Evolutionary conservation across 2,329 filamentous ascomycete genomes (phyloP).

Genomic region (Aspergillus pseudonomiae): DNA sequence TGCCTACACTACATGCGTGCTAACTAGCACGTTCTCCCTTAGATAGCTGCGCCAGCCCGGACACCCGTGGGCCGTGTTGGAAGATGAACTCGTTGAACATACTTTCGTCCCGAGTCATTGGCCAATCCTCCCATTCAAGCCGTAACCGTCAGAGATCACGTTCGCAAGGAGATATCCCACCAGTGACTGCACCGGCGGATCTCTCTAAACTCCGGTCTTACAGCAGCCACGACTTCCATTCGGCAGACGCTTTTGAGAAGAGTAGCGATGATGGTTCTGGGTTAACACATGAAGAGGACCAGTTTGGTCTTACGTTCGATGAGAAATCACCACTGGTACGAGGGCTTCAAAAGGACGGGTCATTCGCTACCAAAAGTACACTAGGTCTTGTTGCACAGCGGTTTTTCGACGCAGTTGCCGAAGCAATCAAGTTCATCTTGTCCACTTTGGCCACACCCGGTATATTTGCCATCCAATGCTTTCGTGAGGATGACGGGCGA

Average conservation of each 20-base stretch:
- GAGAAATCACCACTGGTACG: slow-evolving; percentile 73
- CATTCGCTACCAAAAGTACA: slow-evolving; percentile 40
- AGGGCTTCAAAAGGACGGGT: slow-evolving; percentile 41
- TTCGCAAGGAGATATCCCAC: slow-evolving; percentile 53
- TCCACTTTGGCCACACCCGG: slow-evolving; percentile 78
- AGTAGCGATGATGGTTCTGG: slow-evolving; percentile 28
- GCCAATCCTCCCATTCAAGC: slow-evolving; percentile 56
- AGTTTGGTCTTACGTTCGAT: slow-evolving; percentile 44
- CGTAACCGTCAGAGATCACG: slow-evolving; percentile 56
- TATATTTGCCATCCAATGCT: slow-evolving; percentile 78
- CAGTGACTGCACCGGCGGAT: slow-evolving; percentile 34
- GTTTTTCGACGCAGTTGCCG: slow-evolving; percentile 71
- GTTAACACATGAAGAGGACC: slow-evolving; percentile 31
- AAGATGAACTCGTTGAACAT: slow-evolving; percentile 98
- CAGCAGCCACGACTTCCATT: slow-evolving; percentile 44
- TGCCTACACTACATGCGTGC: slow-evolving; percentile 6
- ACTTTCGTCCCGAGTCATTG: slow-evolving; percentile 79
- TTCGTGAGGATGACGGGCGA: slow-evolving; percentile 77
- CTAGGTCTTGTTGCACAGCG: slow-evolving; percentile 64
- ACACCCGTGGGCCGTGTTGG: slow-evolving; percentile 53
- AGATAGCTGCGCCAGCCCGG: slow-evolving; percentile 41
- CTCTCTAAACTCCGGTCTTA: slow-evolving; percentile 46
- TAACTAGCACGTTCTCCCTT: slow-evolving; percentile 20
- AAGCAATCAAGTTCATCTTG: slow-evolving; percentile 76
- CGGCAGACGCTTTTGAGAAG: slow-evolving; percentile 33